Evolutionary conservation across 768 basidiomycete species (phyloP).

Genomic region (Lactarius sp.): DNA sequence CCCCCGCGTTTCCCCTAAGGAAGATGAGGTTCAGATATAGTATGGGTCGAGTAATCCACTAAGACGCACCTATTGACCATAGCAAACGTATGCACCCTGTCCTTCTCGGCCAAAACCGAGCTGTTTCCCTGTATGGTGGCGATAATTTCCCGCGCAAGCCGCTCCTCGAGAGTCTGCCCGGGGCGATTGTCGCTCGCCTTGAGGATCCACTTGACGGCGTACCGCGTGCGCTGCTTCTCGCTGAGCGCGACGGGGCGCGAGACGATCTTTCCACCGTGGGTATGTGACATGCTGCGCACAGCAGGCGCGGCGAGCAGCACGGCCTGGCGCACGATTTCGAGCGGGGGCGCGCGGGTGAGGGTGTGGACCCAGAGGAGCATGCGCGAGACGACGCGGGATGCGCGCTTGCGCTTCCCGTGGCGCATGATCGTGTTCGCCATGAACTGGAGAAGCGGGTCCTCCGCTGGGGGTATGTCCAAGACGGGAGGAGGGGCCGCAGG

Average conservation of each 20-base stretch:
- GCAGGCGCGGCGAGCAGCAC: constrained; percentile 65
- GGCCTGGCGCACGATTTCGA: constrained; percentile 75
- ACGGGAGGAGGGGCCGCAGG: constrained; percentile 12
- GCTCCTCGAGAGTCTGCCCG: constrained; percentile 56
- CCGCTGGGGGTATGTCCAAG: constrained; percentile 60
- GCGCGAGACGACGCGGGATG: constrained; percentile 50
- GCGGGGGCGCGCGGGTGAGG: constrained; percentile 69
- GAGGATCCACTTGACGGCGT: constrained; percentile 68
- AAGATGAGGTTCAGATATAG: neutral
- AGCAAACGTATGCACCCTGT: constrained; percentile 58
- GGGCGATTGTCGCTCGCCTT: constrained; percentile 51
- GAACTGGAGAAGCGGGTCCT: constrained; percentile 69
- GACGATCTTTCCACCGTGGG: constrained; percentile 60
- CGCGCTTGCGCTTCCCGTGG: constrained; percentile 61
- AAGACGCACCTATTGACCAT: constrained; percentile 69
- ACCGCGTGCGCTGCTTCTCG: constrained; percentile 73
- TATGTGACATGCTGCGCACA: constrained; percentile 55
- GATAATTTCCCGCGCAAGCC: constrained; percentile 77
- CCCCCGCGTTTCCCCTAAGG: constrained; percentile 22
- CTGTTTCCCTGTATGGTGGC: constrained; percentile 60
- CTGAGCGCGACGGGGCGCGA: constrained; percentile 65
- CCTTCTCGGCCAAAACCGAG: constrained; percentile 55
- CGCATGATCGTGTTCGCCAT: constrained; percentile 57
- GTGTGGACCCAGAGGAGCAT: constrained; percentile 70
- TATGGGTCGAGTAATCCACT: neutral